Base-by-base conservation (phyloP, 495 filamentous ascomycete species). In the Aspergillus taichungensis region DNA sequence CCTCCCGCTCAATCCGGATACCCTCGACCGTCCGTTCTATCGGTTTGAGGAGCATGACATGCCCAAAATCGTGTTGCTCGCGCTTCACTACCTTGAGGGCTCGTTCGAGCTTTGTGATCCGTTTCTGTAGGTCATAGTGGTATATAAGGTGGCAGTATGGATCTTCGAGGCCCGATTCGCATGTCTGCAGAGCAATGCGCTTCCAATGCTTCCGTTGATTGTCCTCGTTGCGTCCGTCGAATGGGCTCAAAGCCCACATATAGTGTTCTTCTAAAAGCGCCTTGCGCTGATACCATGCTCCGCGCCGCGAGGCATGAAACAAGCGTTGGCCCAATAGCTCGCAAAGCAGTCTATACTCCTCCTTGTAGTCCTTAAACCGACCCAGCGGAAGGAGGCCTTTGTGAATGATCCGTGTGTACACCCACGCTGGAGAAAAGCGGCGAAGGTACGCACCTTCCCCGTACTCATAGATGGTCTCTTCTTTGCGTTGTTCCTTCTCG, bases 211-310 rank as follows among this genome's bases (percentile, higher is more conserved):
- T 91, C 62, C 83, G 89, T 52, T 83, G 83, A 8, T 62, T 66
- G 42, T 87, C 82, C 28, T 76, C 72, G 35, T 57, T 73, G 39
- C 75, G 70, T 9, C 63, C 72, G 9, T 72, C 69, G 0, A 61
- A 55, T 0, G 79, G 68, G 1, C 71, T 75, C 3, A 85, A 55
- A 1, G 72, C 69, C 60, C 77, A 72, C 86, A 96, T 90, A 57
- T 98, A 97, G 51, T 90, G 88, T 63, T 98, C 92, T 66, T 98
- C 92, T 12, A 98, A 61, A 6, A 98, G 66, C 1, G 92, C 92
- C 66, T 90, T 95, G 11, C 92, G 86, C 61, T 96, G 89, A 57
- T 96, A 97, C 92, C 92, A 98, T 1, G 81, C 81, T 1, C 92
- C 92, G 14, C 91, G 80, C 24, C 91, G 76, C 10, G 87, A 76